A percentile compares a stretch with the other conserved stretches of the same genome.
Conservation (phyloP, 768 basidiomycete genomes). For the Pulveroboletus frians region DNA sequence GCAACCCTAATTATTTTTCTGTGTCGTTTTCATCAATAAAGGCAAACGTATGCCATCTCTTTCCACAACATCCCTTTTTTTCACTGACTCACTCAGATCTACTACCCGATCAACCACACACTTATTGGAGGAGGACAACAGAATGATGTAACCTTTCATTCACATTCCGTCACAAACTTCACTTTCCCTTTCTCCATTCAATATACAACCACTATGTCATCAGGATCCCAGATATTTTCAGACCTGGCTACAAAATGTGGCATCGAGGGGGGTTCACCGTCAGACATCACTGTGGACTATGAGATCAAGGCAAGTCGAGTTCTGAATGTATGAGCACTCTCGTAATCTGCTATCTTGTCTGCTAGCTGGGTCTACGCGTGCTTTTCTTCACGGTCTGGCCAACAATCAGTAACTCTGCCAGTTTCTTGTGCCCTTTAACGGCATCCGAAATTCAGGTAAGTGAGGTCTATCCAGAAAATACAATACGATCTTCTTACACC, state of each 20-base stretch:
- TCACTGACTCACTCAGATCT: conserved; percentile 41
- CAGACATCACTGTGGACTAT: conserved; percentile 56
- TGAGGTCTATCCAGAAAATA: not conserved
- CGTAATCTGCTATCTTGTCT: conserved; percentile 3
- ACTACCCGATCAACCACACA: conserved; percentile 71
- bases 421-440: conserved; percentile 60
- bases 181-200: conserved; percentile 70
- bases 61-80: not conserved
- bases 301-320: conserved; percentile 49
- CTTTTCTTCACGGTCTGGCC: conserved; percentile 65
- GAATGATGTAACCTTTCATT: conserved; percentile 41
- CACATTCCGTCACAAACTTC: conserved; percentile 57
- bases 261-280: conserved; percentile 37
- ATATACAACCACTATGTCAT: conserved; percentile 53
- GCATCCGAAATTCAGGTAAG: conserved; percentile 26
- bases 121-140: conserved; percentile 59
- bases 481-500: conserved; percentile 9
- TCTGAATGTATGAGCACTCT: not conserved
- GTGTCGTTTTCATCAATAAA: conserved; percentile 61
- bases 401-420: conserved; percentile 54
- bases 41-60: conserved; percentile 42
- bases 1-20: conserved; percentile 78
- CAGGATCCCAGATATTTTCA: conserved; percentile 46
- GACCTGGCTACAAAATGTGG: conserved; percentile 66
- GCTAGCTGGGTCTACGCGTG: conserved; percentile 59